Conservation (phyloP, 2,329 filamentous ascomycete species). For the Scopulariopsis brevicaulis region DNA sequence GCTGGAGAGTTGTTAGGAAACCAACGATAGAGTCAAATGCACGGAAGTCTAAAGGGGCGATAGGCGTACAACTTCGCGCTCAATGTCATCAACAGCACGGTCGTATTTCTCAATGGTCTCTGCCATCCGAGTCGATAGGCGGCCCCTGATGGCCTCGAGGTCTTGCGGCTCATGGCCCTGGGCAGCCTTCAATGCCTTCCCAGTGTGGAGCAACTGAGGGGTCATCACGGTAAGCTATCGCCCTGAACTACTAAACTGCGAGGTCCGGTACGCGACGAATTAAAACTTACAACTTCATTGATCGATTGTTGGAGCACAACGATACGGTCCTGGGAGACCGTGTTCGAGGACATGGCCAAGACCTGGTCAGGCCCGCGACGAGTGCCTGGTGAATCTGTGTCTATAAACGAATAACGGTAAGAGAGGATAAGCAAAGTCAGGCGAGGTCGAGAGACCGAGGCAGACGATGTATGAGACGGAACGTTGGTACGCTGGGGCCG, state of each 20-base stretch:
- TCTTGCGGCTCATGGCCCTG: slow-evolving; percentile 31
- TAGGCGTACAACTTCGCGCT: slow-evolving; percentile 41
- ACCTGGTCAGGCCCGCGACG: neutral
- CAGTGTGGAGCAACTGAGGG: slow-evolving; percentile 43
- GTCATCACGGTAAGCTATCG: neutral
- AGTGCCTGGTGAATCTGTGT: neutral
- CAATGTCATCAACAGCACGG: slow-evolving; percentile 41
- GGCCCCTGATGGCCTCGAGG: slow-evolving; percentile 17
- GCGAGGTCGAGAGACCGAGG: neutral
- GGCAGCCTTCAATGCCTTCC: slow-evolving; percentile 41
- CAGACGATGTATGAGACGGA: no score
- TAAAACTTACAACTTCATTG: slow-evolving; percentile 38
- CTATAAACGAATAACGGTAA: neutral
- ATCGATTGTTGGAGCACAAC: slow-evolving; percentile 40
- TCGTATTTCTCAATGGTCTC: slow-evolving; percentile 39
- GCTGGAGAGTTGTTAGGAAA: slow-evolving; percentile 11
- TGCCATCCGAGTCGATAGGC: slow-evolving; percentile 27
- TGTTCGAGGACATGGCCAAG: neutral
- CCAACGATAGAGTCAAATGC: neutral
- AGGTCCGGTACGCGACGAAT: neutral
- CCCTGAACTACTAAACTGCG: neutral
- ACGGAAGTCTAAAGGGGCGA: neutral
- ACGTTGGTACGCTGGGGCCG: no score
- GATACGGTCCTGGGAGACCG: slow-evolving; percentile 20
- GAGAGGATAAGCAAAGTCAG: neutral